Base-by-base conservation (phyloP, 2,329 filamentous ascomycete species). In the Bisporella sp. region DNA sequence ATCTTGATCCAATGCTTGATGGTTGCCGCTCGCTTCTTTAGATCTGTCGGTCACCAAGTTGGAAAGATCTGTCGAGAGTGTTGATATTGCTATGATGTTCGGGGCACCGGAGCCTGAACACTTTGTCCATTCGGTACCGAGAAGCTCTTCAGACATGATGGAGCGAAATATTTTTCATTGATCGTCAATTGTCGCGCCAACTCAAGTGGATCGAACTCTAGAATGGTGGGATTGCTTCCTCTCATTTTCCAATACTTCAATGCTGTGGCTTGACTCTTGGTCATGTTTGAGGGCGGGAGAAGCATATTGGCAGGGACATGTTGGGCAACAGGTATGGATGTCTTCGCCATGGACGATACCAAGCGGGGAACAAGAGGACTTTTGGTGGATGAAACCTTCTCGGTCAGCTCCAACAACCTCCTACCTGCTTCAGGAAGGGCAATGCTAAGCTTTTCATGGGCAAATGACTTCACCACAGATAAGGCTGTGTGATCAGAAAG, bases 1-100 rank as follows among this genome's bases (percentile, higher is more conserved):
- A 97, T 84, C 74, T 97, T 99, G 66, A 96, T 88, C 93, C 93
- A 99, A 61, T 97, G 91, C 73, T 97, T 97, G 71, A 99, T 93
- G 47, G 90, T 81, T 1, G 79, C 73, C 1, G 93, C 92, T 30
- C 93, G 82, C 72, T 92, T 95, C 78, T 97, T 97, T 30, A 86
- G 83, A 66, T 97, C 93, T 95, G 65, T 97, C 92, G 0, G 89
- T 87, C 7, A 99, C 93, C 37, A 97, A 73, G 63, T 96, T 93
- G 4, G 92, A 90, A 13, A 99, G 73, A 57, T 96, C 91, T 0
- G 90, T 99, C 3, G 92, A 95, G 40, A 99, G 74, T 0, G 86
- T 84, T 1, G 91, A 93, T 89, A 97, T 95, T 5, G 89, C 88
- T 65, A 92, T 88, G 55, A 99, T 91, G 57, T 97, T 96, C 40